Evolutionary conservation across 2,329 filamentous ascomycete species (phyloP).

Genomic region (Ophiostoma tasmaniense): DNA sequence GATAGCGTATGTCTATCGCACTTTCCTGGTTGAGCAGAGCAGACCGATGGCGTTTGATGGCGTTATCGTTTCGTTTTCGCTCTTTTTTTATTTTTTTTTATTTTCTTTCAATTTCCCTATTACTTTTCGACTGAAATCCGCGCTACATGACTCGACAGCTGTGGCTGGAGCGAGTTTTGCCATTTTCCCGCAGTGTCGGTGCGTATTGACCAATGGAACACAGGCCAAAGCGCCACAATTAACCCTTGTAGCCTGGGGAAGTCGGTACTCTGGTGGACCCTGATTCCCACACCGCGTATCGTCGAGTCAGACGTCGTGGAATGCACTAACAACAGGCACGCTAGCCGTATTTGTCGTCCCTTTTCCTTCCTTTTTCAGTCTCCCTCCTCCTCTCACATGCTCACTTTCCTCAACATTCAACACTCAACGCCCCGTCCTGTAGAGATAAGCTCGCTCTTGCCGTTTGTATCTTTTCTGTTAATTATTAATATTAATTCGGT

Average conservation of each 20-base stretch:
- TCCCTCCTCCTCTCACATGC: neutral
- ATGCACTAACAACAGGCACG: neutral
- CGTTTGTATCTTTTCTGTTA: neutral
- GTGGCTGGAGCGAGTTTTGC: neutral
- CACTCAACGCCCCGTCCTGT: neutral
- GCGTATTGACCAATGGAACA: neutral
- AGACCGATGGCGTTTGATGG: neutral
- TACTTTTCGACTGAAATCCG: neutral
- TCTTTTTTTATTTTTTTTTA: neutral
- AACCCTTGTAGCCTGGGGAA: neutral
- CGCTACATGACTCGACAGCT: constrained; percentile 3
- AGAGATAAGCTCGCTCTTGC: neutral
- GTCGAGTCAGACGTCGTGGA: neutral
- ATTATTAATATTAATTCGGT: neutral
- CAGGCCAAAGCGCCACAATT: neutral
- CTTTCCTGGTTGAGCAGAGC: neutral
- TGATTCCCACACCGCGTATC: constrained; percentile 1
- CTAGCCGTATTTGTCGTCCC: neutral
- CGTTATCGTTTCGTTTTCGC: neutral
- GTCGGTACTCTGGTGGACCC: neutral
- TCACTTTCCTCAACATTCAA: neutral
- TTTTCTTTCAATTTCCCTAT: neutral
- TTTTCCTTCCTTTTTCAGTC: neutral
- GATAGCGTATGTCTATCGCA: neutral
- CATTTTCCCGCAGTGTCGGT: neutral